These are phyloP conservation scores for Coccomyxa sp. DNA, from an alignment of 139 green algal species.

Conservation along the genomic window DNA sequence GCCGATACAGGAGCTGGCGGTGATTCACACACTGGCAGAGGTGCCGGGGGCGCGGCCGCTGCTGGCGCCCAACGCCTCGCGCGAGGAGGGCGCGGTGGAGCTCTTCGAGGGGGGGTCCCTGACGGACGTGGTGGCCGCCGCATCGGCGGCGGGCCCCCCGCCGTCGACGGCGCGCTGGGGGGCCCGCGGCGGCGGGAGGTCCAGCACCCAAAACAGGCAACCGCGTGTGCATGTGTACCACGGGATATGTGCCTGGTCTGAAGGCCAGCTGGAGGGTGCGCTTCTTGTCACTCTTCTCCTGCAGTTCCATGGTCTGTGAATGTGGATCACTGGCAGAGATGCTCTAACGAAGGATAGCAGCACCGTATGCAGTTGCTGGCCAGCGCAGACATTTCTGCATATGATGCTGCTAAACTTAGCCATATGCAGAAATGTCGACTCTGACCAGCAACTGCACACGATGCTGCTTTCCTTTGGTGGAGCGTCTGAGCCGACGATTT, in stretches of 20 bases:
- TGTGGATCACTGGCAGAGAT: no score
- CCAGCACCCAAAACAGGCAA: background rate
- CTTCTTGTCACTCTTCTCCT: background rate
- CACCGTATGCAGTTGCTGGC: no score
- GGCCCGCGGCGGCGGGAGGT: no score
- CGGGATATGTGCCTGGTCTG: slow-evolving; percentile 28
- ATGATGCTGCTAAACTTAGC: no score
- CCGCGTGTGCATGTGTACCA: slow-evolving; percentile 29
- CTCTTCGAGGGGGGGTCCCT: slow-evolving; percentile 22
- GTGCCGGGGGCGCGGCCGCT: slow-evolving; percentile 12
- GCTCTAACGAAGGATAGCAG: no score
- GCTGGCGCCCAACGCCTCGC: background rate
- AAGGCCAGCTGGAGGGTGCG: slow-evolving; percentile 39
- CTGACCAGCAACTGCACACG: no score
- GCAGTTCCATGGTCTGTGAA: background rate
- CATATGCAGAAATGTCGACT: no score
- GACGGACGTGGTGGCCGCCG: slow-evolving; percentile 7
- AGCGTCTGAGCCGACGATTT: no score
- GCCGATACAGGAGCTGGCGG: slow-evolving; percentile 10
- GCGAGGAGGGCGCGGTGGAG: background rate
- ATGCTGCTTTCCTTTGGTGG: no score
- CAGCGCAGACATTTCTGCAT: no score
- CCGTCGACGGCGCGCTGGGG: background rate
- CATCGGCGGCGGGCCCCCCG: background rate
- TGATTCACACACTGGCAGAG: slow-evolving; percentile 20